Evolutionary conservation across 164 flowering plant species (phyloP).

Genomic region (Paratinospora sagittata): DNA sequence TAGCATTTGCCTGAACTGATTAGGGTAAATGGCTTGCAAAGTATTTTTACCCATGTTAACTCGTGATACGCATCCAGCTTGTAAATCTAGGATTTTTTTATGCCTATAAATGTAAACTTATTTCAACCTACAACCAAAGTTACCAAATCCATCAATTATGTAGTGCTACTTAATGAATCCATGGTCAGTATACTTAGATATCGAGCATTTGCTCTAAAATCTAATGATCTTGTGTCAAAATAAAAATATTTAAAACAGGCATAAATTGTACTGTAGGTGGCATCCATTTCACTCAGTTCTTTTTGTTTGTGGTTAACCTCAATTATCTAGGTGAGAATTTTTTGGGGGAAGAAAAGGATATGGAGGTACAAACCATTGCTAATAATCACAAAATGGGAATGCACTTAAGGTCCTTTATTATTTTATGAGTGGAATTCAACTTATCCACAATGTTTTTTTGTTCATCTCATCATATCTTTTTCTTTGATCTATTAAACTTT

Average conservation of each 20-base stretch:
- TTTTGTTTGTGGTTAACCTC: neutral
- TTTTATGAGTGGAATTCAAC: neutral
- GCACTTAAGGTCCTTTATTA: neutral
- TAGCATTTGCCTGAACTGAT: neutral
- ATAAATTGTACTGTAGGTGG: neutral
- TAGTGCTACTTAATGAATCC: neutral
- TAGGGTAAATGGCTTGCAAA: neutral
- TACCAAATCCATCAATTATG: neutral
- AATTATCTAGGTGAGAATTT: neutral
- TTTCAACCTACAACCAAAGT: neutral
- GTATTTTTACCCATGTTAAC: neutral
- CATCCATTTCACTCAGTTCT: too few relatives aligned
- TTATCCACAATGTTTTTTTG: neutral
- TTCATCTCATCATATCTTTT: neutral
- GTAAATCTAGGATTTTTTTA: neutral
- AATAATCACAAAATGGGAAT: neutral
- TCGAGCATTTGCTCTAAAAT: conserved; percentile 1
- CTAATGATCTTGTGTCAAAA: neutral
- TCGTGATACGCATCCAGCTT: neutral
- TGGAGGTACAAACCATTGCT: neutral
- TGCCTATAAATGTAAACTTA: conserved; percentile 1
- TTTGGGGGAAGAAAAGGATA: neutral
- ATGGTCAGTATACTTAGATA: neutral
- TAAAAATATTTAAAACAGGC: neutral
- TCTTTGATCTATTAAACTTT: neutral